Conservation (phyloP, 1,284 basidiomycete species). For the Psilocybe mexicana region DNA sequence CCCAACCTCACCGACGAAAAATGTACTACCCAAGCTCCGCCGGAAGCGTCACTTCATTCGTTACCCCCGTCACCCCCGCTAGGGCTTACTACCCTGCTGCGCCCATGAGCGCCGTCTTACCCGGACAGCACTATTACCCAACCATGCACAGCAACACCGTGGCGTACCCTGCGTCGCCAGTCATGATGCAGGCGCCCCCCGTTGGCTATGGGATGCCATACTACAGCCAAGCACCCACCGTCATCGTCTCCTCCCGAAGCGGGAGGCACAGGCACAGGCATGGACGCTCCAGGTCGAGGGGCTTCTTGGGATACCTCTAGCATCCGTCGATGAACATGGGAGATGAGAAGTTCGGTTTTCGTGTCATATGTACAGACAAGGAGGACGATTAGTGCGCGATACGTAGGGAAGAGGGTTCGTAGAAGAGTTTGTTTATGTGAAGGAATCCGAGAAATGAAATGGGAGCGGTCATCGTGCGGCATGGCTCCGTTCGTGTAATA, state of each 20-base stretch:
- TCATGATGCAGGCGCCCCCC: conserved; percentile 16
- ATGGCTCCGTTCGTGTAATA: conserved; percentile 15
- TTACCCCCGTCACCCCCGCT: conserved; percentile 13
- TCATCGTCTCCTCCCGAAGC: conserved; percentile 27
- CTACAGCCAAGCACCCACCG: conserved; percentile 26
- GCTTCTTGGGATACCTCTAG: conserved; percentile 27
- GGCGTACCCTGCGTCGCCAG: conserved; percentile 19
- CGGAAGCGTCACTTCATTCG: conserved; percentile 26
- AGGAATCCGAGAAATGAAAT: conserved; percentile 13
- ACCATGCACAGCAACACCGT: conserved; percentile 23
- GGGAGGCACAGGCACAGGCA: conserved; percentile 26
- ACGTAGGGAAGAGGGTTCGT: neutral
- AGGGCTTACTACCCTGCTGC: conserved; percentile 24
- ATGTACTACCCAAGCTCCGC: conserved; percentile 33
- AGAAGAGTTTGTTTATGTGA: neutral
- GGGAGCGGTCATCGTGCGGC: conserved; percentile 18
- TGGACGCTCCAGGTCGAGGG: conserved; percentile 24
- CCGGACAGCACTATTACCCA: conserved; percentile 27
- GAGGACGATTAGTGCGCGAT: neutral
- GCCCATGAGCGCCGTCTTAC: conserved; percentile 27
- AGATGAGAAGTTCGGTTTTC: neutral
- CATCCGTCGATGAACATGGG: conserved; percentile 6
- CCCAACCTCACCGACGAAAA: conserved; percentile 9
- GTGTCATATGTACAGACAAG: neutral
- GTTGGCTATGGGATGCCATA: conserved; percentile 22